Evolutionary conservation across 139 green algal genomes (phyloP).

Genomic region (Chlamydomonas schloesseri): DNA sequence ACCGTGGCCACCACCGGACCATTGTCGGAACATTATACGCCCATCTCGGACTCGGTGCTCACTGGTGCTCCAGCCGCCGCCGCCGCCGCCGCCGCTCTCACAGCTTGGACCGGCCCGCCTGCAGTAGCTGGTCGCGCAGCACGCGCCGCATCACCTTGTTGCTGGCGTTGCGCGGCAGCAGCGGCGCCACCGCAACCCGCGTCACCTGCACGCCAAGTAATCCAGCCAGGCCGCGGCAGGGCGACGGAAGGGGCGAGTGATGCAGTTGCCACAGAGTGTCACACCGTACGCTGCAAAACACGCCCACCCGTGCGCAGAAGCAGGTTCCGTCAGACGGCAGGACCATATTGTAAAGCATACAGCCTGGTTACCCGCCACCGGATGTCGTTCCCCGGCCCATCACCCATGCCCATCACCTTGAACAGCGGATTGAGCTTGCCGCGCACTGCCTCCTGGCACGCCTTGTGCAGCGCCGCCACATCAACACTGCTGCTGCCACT

Average conservation of each 20-base stretch:
- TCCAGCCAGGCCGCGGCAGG: too few species aligned
- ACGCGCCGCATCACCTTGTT: constrained; percentile 94
- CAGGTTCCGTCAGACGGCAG: too few species aligned
- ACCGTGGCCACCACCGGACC: too few species aligned
- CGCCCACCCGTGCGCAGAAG: too few species aligned
- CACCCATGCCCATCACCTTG: constrained; percentile 81
- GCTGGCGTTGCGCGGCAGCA: constrained; percentile 86
- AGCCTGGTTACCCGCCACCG: too few species aligned
- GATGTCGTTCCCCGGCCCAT: too few species aligned
- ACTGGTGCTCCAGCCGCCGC: too few species aligned
- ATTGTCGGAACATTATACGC: too few species aligned
- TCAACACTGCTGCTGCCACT: constrained; percentile 8
- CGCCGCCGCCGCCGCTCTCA: too few species aligned
- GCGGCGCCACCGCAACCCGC: constrained; percentile 62
- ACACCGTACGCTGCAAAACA: neutral
- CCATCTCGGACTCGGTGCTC: too few species aligned
- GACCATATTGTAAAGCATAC: too few species aligned
- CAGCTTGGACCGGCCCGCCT: neutral
- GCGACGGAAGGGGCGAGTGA: neutral
- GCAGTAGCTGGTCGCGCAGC: constrained; percentile 69
- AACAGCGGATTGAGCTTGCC: constrained; percentile 91
- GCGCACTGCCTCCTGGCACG: constrained; percentile 70
- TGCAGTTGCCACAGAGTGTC: neutral
- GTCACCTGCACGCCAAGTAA: constrained; percentile 47
- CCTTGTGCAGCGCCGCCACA: constrained; percentile 39